Evolutionary conservation across 176 grass and related monocot genomes (phyloP).

Genomic region (Musa beccarii): DNA sequence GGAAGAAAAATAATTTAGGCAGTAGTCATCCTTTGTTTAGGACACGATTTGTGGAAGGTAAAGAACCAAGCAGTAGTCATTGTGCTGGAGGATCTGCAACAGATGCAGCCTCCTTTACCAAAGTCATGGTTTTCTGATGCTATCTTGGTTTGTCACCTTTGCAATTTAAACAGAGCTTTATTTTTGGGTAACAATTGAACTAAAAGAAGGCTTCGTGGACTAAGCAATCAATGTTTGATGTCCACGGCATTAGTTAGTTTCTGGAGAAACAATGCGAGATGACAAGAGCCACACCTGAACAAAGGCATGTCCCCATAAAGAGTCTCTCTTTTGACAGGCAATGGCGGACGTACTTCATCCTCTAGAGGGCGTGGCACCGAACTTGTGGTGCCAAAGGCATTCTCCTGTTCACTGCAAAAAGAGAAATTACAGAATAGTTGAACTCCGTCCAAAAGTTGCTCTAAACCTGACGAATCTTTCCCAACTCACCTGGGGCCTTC

Average conservation of each 20-base stretch:
- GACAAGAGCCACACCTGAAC: slow-evolving; percentile 28
- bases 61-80: background rate
- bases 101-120: too few relatives aligned
- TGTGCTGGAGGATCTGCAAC: background rate
- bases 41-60: too few relatives aligned
- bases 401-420: background rate
- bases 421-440: background rate
- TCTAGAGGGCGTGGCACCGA: slow-evolving; percentile 26
- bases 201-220: background rate
- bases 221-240: background rate
- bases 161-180: too few relatives aligned
- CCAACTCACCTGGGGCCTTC: slow-evolving; percentile 18
- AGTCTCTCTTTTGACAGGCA: slow-evolving; percentile 82
- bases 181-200: background rate
- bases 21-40: too few relatives aligned
- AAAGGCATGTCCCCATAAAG: slow-evolving; percentile 59
- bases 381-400: background rate
- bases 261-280: background rate
- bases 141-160: too few relatives aligned
- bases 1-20: background rate
- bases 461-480: background rate
- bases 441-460: too few relatives aligned
- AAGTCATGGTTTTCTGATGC: too few relatives aligned
- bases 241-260: background rate
- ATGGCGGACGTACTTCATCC: slow-evolving; percentile 61